Base-by-base conservation (phyloP, 202 grass and related monocot species). In the Hordeum pubiflorum region DNA sequence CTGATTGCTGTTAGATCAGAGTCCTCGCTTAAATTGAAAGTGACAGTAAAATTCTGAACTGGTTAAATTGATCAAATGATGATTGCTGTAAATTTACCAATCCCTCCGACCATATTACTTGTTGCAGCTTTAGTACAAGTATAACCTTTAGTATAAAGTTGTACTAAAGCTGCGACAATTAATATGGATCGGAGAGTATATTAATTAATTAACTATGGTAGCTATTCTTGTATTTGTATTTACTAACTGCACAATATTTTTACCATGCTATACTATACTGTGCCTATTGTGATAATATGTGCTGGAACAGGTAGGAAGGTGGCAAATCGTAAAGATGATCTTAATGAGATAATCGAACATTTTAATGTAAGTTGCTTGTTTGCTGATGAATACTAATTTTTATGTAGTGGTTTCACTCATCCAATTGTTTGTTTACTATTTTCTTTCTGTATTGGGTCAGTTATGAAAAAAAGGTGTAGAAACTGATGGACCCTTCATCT, bases 291-390 rank as follows among this genome's bases (percentile, higher is more conserved):
- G n/a, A 60, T 31, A 15, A 40, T 46, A 18, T 91, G 21, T 85
- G 32, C 9, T 90, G 70, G 11, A 81, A 79, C 83, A 94, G 90
- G 94, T 40, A 92, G 55, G 85, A 97, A 94, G 84, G 79, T 97
- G 75, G 90, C 89, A 1, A 79, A 91, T 84, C 89, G 91, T 32
- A 97, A 87, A 86, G 94, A 92, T 76, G 88, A 94, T 33, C 82
- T 97, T 31, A 81, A 48, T 81, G 94, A 94, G 77, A 81, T 97
- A 65, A 82, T 91, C 2, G 91, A 94, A 55, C 91, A 97, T 90
- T 97, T 97, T 79, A 97, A 94, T 27, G 91, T 97, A 87, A 97
- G 94, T 89, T 81, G 29, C 62, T 76, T 65, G 10, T 83, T 80
- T 36, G 4, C 33, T 79, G 58, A 79, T 41, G 20, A 76, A 52